Conservation (phyloP, 176 grass and related monocot genomes). For the Olyra latifolia region DNA sequence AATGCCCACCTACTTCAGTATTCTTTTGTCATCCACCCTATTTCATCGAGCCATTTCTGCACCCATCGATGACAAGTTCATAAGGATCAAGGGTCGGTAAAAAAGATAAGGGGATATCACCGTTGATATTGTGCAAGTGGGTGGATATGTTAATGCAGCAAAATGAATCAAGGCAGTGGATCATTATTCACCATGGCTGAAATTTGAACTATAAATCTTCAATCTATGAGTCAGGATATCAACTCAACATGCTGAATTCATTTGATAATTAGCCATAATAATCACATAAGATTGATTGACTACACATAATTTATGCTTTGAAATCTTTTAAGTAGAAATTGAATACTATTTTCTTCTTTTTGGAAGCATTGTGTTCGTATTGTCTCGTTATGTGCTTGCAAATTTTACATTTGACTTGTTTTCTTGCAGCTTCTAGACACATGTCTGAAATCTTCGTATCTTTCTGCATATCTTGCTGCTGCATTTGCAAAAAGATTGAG, state of each 20-base stretch:
- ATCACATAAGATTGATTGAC: neutral
- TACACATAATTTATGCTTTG: neutral
- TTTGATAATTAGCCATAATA: neutral
- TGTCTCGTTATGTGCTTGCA: neutral
- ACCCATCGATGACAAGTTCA: neutral
- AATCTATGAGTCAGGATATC: neutral
- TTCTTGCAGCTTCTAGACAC: slow-evolving; percentile 80
- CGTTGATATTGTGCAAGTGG: neutral
- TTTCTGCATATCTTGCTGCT: slow-evolving; percentile 89
- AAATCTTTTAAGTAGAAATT: neutral
- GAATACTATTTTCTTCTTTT: neutral
- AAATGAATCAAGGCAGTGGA: neutral
- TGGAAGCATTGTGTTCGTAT: slow-evolving; percentile 14
- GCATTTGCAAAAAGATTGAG: slow-evolving; percentile 96
- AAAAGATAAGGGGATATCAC: neutral
- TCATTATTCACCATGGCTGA: neutral
- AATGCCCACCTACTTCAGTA: neutral
- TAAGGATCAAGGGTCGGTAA: neutral
- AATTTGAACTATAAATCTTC: slow-evolving; percentile 12
- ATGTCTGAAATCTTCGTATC: slow-evolving; percentile 86
- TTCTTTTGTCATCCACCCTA: neutral
- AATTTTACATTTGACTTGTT: slow-evolving; percentile 36
- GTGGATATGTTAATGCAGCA: neutral
- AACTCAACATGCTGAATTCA: neutral
- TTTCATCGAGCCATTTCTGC: neutral